These are phyloP conservation scores for Deakozyma indianensis DNA, from an alignment of 805 yeast species.

Conservation along the genomic window DNA sequence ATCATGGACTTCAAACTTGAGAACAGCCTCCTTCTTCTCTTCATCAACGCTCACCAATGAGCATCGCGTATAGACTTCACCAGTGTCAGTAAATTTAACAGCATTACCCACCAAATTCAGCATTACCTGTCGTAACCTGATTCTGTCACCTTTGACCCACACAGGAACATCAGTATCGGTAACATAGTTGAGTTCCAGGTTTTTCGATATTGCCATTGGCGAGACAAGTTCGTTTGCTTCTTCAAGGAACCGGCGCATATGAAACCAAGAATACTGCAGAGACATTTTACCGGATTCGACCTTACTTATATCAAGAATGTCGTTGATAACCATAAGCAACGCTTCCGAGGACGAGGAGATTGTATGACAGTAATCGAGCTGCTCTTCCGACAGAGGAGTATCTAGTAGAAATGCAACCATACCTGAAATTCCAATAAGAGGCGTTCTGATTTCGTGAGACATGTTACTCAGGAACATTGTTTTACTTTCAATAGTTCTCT, in stretches of 20 bases:
- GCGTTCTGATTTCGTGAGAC: conserved; percentile 24
- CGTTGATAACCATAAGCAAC: conserved; percentile 21
- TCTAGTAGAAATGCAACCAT: conserved; percentile 22
- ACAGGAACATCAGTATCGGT: conserved; percentile 18
- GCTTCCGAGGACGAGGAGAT: conserved; percentile 22
- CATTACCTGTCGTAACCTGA: conserved; percentile 21
- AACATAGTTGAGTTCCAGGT: conserved; percentile 19
- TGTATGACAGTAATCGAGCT: conserved; percentile 22
- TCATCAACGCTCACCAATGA: conserved; percentile 9
- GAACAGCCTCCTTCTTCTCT: conserved; percentile 6
- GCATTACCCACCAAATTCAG: conserved; percentile 23
- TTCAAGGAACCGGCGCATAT: conserved; percentile 19
- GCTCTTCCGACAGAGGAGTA: conserved; percentile 19
- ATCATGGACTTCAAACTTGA: conserved; percentile 20
- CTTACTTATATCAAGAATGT: conserved; percentile 21
- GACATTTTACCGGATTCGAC: conserved; percentile 24
- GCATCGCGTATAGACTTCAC: conserved; percentile 19
- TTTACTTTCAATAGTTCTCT: conserved; percentile 23
- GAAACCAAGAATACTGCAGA: conserved; percentile 17
- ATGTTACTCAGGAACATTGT: conserved; percentile 22
- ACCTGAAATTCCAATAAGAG: conserved; percentile 23
- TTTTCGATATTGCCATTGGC: conserved; percentile 21
- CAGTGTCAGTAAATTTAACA: conserved; percentile 20
- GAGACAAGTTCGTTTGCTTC: conserved; percentile 21
- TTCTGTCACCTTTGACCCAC: conserved; percentile 21